Evolutionary conservation across 2,329 filamentous ascomycete species (phyloP), one percentile per base, ranked within the genome.

Genomic region (Metarhizium humberi): DNA sequence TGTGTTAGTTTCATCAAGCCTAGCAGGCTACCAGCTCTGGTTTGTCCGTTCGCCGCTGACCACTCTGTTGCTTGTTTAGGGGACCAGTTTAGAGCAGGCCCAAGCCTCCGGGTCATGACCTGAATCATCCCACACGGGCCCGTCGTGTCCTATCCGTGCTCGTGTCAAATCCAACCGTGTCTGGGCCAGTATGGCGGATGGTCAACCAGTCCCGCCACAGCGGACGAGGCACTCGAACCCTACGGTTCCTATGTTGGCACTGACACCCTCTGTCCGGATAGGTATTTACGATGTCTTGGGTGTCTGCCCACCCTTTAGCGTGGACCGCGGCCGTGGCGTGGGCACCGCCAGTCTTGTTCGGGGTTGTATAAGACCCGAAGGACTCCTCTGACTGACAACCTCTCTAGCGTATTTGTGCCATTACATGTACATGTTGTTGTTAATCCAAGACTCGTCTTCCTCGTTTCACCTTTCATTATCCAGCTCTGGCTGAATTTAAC

Each of bases 311-410:
- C 20, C 25, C 38, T 6, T 46, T 50, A 55, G 54, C 49, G 53
- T 49, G 55, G 53, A 54, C 50, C 56, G 47, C 49, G 52, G 36
- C 45, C 36, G n/a, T 51, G 43, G 57, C 25, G 25, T 25, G 52
- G 54, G 11, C 53, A 25, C 46, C 34, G 32, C 42, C 43, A 53
- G 51, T 38, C 38, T 50, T 20, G 30, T 50, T 10, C 50, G 43
- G 53, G 32, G 45, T 38, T 52, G 52, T 59, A 60, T 60, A 60
- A 60, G 54, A 59, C 54, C 50, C 45, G 34, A 53, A 53, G 48
- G n/a, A 29, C 40, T 51, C 56, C 56, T 52, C 45, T 25, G 5
- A 29, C 34, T 18, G 7, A 8, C 32, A 34, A 11, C 32, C 32
- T 11, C 10, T 34, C 32, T 34, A 11, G 32, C 32, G 10, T 34